Evolutionary conservation across 257 asterid species (phyloP).

Genomic region (Nicotiana tomentosiformis): DNA sequence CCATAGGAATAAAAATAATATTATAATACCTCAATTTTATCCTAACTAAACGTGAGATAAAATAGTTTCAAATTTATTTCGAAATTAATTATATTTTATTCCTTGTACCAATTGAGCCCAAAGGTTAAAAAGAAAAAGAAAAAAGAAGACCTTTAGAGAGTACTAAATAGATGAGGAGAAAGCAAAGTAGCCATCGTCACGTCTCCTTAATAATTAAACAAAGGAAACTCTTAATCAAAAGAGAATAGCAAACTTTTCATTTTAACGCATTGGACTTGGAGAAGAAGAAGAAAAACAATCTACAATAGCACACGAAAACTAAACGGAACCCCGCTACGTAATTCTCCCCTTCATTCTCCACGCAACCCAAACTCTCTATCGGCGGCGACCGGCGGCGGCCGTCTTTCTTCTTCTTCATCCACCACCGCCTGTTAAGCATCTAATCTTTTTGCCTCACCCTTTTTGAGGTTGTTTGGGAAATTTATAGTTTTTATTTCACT

Average conservation of each 20-base stretch:
- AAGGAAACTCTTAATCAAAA: no score
- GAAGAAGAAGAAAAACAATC: neutral
- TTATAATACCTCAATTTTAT: no score
- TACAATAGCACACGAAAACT: neutral
- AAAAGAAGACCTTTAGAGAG: no score
- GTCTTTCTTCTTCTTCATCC: no score
- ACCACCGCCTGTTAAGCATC: neutral
- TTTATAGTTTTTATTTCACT: neutral
- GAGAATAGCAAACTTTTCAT: neutral
- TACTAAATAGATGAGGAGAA: neutral
- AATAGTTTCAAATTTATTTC: no score
- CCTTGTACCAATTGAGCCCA: no score
- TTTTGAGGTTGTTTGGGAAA: neutral
- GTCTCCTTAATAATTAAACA: slow-evolving; percentile 6
- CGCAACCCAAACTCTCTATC: neutral
- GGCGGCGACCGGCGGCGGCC: neutral
- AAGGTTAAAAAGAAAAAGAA: no score
- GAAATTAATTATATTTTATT: no score
- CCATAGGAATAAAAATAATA: no score
- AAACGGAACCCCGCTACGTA: neutral
- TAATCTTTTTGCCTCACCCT: neutral
- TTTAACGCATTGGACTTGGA: neutral
- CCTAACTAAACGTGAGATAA: no score
- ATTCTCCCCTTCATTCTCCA: neutral
- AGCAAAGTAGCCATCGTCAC: neutral